Conservation (phyloP, 495 filamentous ascomycete species). For the Tuber indicum region DNA sequence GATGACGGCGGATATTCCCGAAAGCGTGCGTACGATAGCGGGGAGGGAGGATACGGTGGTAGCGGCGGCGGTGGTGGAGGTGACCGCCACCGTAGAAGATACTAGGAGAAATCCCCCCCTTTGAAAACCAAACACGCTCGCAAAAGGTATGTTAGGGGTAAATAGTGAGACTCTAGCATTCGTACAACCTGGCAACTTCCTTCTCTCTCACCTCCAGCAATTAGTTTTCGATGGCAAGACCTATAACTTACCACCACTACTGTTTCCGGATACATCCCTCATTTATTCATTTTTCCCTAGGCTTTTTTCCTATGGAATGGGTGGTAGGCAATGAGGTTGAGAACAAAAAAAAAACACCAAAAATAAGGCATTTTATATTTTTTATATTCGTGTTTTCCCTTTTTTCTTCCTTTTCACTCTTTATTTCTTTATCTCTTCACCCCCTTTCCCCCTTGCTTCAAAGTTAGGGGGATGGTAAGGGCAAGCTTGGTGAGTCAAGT, state of each 20-base stretch:
- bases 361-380: background rate
- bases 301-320: background rate
- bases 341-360: background rate
- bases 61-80: conserved; percentile 9
- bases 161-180: conserved; percentile 2
- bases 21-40: conserved; percentile 40
- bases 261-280: background rate
- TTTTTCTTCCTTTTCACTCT: background rate
- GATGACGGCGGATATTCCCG: conserved; percentile 33
- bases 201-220: background rate
- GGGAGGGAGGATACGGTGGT: conserved; percentile 37
- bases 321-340: conserved; percentile 1
- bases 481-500: background rate
- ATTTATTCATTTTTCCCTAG: background rate
- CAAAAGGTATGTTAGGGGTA: conserved; percentile 3
- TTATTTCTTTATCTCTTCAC: background rate
- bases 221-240: background rate
- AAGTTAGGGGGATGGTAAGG: background rate
- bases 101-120: conserved; percentile 24
- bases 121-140: conserved; percentile 2
- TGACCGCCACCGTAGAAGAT: conserved; percentile 41
- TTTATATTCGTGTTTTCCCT: background rate
- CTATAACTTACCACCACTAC: background rate
- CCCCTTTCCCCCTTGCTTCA: background rate
- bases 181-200: background rate